Evolutionary conservation across 2,329 filamentous ascomycete species (phyloP).

Genomic region (Pseudogymnoascus sp.): DNA sequence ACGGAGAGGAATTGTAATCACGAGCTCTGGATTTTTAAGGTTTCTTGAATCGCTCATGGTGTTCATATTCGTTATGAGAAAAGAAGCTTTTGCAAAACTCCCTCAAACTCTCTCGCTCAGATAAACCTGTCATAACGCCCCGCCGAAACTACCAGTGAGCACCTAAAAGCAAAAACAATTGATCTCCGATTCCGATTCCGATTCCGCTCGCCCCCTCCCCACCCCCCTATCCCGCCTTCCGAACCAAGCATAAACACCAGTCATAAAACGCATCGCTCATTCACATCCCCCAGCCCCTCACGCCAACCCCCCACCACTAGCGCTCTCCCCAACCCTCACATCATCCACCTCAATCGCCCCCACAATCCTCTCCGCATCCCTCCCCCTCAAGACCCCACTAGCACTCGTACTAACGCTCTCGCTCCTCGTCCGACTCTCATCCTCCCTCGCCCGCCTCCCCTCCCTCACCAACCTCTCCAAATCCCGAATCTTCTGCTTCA

Average conservation of each 20-base stretch:
- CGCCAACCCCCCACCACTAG: slow-evolving; percentile 39
- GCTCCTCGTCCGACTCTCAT: slow-evolving; percentile 39
- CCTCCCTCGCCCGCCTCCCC: slow-evolving; percentile 30
- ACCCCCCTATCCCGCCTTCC: neutral
- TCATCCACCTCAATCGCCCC: slow-evolving; percentile 39
- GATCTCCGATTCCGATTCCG: neutral
- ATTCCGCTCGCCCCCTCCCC: too few relatives aligned
- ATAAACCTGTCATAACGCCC: slow-evolving; percentile 1
- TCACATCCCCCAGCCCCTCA: neutral
- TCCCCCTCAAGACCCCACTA: slow-evolving; percentile 31
- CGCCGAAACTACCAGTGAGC: neutral
- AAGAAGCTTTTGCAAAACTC: neutral
- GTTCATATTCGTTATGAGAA: neutral
- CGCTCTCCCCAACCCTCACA: slow-evolving; percentile 53
- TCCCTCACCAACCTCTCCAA: slow-evolving; percentile 44
- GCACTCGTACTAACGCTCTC: slow-evolving; percentile 46
- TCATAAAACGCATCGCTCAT: neutral
- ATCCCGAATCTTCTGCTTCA: slow-evolving; percentile 54
- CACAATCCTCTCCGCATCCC: slow-evolving; percentile 26
- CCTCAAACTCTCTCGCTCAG: neutral
- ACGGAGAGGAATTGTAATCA: neutral
- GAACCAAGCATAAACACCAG: neutral
- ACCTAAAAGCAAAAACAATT: neutral
- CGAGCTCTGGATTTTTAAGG: neutral
- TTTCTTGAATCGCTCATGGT: neutral